A percentile compares a stretch with the other conserved stretches of the same genome.
phyloP scores from a whole-genome alignment of 2,329 filamentous ascomycete genomes.

The Myriosclerotinia scirpicola region DNA sequence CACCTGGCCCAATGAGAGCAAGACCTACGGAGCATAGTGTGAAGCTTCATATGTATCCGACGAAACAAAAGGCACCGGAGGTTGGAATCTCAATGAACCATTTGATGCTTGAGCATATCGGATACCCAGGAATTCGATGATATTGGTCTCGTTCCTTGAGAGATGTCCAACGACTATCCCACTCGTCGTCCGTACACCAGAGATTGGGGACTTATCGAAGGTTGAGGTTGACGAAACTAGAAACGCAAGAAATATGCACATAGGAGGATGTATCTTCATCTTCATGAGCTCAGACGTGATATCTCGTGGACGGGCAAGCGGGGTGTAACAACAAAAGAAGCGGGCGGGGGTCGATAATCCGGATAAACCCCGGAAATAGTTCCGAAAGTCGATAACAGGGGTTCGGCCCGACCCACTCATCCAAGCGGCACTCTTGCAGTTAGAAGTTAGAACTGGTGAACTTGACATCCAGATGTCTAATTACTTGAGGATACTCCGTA shows the following conservation, averaged over 20 bases:
- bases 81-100: constrained; percentile 43
- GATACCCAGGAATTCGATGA: constrained; percentile 44
- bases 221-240: background rate
- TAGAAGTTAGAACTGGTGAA: too few species aligned
- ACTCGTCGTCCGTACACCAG: constrained; percentile 32
- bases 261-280: background rate
- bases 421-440: background rate
- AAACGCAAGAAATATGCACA: background rate
- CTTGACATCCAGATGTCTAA: too few species aligned
- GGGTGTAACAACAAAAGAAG: background rate
- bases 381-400: background rate
- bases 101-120: constrained; percentile 44
- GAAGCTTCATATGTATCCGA: constrained; percentile 6
- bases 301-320: background rate
- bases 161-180: constrained; percentile 36
- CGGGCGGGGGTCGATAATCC: constrained; percentile 1
- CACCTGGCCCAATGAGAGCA: background rate
- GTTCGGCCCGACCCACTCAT: background rate
- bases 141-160: constrained; percentile 28
- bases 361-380: background rate
- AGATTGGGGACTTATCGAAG: too few species aligned
- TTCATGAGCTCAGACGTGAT: background rate
- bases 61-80: constrained; percentile 22
- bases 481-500: too few species aligned
- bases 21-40: background rate